Base-by-base conservation (phyloP, 2,329 filamentous ascomycete species). In the Aaosphaeria pasadenensis region DNA sequence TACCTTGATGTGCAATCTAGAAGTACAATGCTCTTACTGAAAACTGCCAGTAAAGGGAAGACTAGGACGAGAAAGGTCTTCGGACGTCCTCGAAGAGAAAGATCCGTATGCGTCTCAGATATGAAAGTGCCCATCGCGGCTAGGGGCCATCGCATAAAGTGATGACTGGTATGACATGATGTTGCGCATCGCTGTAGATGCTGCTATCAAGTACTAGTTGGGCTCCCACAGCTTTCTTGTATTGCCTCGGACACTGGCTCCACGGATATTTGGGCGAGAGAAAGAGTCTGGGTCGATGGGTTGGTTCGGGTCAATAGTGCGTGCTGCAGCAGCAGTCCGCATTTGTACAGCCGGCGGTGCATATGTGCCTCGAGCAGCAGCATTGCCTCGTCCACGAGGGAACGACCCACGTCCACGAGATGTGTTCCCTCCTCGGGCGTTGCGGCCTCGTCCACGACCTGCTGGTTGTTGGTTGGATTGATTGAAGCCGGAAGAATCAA, bases 401-500 rank as follows among this genome's bases (percentile, higher is more conserved):
- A 55, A 38, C 41, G 46, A 46, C 30, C 50, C 49, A 24, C 54
- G 55, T 35, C 62, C 64, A 43, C 55, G 46, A 11, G 55, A 43
- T 30, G 48, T 47, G 40, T 58, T 57, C 38, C 55, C 60, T 44
- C 62, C 64, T 40, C 66, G 63, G 39, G 62, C 60, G 17, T 24
- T 24, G 17, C 17, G 17, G 17, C 17, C 17, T 24, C 17, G 17
- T 35, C 68, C 65, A n/a, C 66, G 65, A n/a, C 56, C 48, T 28
- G 29, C 58, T 7, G 57, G 57, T 11, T 62, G 62, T 17, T 67
- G 59, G 13, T 52, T 62, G 11, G 63, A 56, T 43, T 75, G 71
- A n/a, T 63, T 71, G 53, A 78, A 78, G 17, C 74, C 71, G 51
- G 77, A 74, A 6, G 76, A 75, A 50, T 78, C 76, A 48, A 73